Percentiles rank a stretch among this genome's conserved stretches.
phyloP scores from a whole-genome alignment of 2,329 filamentous ascomycete species.

The Nakataea oryzae region DNA sequence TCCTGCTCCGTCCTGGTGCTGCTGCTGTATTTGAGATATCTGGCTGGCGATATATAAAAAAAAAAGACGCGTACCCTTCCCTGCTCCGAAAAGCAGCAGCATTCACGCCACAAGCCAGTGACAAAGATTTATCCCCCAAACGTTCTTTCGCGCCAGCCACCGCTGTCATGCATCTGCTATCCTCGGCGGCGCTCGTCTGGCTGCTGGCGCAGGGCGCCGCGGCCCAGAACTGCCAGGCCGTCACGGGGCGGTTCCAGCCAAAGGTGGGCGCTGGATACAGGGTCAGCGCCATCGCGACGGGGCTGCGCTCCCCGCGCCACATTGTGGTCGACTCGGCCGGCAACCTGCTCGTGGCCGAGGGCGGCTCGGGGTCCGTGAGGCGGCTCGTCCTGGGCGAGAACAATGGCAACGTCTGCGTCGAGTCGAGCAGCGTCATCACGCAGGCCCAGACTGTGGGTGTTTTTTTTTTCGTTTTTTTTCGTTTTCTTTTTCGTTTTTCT shows the following conservation, averaged over 20 bases:
- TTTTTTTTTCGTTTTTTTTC: too few relatives aligned
- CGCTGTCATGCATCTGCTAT: not conserved
- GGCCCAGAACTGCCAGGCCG: constrained; percentile 8
- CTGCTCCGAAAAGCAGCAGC: too few relatives aligned
- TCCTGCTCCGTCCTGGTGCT: not conserved
- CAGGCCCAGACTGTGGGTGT: constrained; percentile 4
- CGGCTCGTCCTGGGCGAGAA: constrained; percentile 28
- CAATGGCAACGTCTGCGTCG: constrained; percentile 24
- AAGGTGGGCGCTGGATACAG: constrained; percentile 11
- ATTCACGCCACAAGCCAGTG: too few relatives aligned
- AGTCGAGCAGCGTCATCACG: constrained; percentile 20
- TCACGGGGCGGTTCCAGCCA: constrained; percentile 9
- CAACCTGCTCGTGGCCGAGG: constrained; percentile 3
- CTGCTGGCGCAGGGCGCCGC: constrained; percentile 3
- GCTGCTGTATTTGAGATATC: not conserved
- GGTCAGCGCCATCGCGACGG: constrained; percentile 10
- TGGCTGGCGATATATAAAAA: not conserved
- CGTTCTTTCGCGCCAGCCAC: not conserved
- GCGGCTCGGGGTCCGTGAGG: constrained; percentile 15
- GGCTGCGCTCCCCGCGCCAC: constrained; percentile 9
- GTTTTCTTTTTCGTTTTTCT: too few relatives aligned
- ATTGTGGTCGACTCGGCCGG: constrained; percentile 5
- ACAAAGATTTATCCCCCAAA: too few relatives aligned
- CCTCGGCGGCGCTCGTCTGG: constrained; percentile 1
- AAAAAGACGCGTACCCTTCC: too few relatives aligned